phyloP scores from a whole-genome alignment of 2,329 filamentous ascomycete species.

The Exserohilum rostratum region DNA sequence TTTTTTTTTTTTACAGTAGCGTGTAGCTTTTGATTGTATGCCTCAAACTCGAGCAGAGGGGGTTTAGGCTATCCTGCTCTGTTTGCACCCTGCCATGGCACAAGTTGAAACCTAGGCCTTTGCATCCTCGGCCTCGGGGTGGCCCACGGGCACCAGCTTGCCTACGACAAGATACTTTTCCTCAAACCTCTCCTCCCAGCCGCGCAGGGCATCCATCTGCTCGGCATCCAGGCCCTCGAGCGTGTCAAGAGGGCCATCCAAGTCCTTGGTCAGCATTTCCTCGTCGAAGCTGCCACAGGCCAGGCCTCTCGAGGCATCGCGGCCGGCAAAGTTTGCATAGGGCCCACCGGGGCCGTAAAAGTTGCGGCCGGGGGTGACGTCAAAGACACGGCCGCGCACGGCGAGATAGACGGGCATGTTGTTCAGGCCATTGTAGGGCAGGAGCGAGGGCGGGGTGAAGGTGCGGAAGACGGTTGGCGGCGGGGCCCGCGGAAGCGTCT shows the following conservation, averaged over 20 bases:
- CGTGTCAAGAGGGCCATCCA: slow-evolving; percentile 81
- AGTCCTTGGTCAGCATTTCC: slow-evolving; percentile 91
- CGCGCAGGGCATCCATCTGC: slow-evolving; percentile 80
- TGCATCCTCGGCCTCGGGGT: slow-evolving; percentile 56
- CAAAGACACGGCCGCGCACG: slow-evolving; percentile 90
- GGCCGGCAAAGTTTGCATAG: slow-evolving; percentile 94
- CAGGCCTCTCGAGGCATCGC: slow-evolving; percentile 86
- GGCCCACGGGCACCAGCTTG: slow-evolving; percentile 72
- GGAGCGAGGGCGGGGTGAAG: slow-evolving; percentile 81
- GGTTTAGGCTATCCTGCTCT: neutral
- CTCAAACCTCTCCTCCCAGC: slow-evolving; percentile 91
- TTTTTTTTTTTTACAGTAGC: too few species aligned
- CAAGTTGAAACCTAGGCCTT: neutral
- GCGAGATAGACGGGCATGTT: slow-evolving; percentile 81
- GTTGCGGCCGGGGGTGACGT: slow-evolving; percentile 83
- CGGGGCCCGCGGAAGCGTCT: slow-evolving; percentile 60
- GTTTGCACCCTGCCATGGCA: neutral
- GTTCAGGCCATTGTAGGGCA: slow-evolving; percentile 80
- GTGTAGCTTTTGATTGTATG: too few species aligned
- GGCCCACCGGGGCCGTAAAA: slow-evolving; percentile 97
- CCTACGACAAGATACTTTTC: slow-evolving; percentile 98
- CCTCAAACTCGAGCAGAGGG: neutral
- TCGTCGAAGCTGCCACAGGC: slow-evolving; percentile 92
- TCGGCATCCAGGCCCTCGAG: slow-evolving; percentile 74
- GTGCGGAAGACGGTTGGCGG: slow-evolving; percentile 84